Conservation (phyloP, 2,329 filamentous ascomycete genomes). For the Talaromyces piceae region DNA sequence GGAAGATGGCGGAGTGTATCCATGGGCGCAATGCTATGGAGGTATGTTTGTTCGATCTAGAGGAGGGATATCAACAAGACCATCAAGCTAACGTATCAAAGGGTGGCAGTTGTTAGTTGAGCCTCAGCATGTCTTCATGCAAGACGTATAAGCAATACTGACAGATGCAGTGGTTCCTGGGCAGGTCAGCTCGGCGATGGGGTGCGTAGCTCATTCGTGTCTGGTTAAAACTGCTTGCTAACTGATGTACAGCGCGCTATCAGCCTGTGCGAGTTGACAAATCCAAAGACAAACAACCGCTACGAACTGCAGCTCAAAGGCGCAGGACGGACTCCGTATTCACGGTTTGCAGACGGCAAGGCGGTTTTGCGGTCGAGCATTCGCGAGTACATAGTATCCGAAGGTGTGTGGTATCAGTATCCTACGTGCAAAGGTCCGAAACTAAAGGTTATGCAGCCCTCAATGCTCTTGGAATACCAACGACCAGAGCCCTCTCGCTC, state of each 20-base stretch:
- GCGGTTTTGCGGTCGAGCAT: constrained; percentile 90
- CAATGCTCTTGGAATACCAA: constrained; percentile 76
- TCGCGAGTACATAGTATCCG: constrained; percentile 86
- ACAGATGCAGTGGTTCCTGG: constrained; percentile 61
- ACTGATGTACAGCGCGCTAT: constrained; percentile 58
- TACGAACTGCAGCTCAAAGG: constrained; percentile 95
- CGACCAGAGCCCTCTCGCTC: constrained; percentile 76
- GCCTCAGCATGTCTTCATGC: neutral
- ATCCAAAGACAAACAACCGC: constrained; percentile 59
- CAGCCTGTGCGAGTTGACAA: constrained; percentile 83
- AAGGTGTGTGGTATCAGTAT: constrained; percentile 46
- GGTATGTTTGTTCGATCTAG: constrained; percentile 50
- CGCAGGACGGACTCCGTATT: constrained; percentile 88
- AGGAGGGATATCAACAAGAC: neutral
- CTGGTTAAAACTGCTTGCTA: constrained; percentile 2
- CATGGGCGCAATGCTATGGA: constrained; percentile 98
- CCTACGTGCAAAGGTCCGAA: too few relatives aligned
- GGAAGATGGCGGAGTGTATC: constrained; percentile 73
- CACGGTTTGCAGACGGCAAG: constrained; percentile 90
- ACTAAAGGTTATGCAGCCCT: too few relatives aligned
- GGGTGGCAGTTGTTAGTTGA: constrained; percentile 44
- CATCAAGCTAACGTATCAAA: constrained; percentile 18
- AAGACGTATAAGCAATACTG: neutral
- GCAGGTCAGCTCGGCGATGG: constrained; percentile 94
- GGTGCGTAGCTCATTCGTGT: constrained; percentile 21